Base-by-base conservation (phyloP, 108 stramenopile species). In the Nitzschia putrida region DNA sequence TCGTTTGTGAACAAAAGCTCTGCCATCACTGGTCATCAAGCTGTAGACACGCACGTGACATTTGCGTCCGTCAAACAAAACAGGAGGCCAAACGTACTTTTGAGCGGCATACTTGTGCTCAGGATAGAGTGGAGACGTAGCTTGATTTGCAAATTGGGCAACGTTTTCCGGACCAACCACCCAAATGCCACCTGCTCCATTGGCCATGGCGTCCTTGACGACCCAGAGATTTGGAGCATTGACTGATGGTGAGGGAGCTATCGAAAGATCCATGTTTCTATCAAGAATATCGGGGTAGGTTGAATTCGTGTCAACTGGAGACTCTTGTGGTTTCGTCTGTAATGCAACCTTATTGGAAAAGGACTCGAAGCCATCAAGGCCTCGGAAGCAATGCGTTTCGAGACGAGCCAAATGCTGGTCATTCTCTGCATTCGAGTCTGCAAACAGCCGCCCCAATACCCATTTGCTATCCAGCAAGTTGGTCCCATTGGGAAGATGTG, bases 111-210 rank as follows among this genome's bases (percentile, higher is more conserved):
- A 93, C 42, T 76, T 69, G 61, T 87, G 87, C 14, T 70, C 68
- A 40, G 81, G 78, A 40, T 79, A 65, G 18, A 90, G 60, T 16
- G 77, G 65, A 0, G 50, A 43, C 7, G 49, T n/a, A 9, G 50
- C 51, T 16, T 14, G 8, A 21, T 44, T 41, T 18, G 74, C 52
- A 41, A 87, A 86, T 16, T 51, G 50, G 3, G 49, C n/a, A 24
- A 60, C 80, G 53, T 87, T 88, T 8, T 59, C 59, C 14, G 72
- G 78, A 14, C 82, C 79, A 0, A 91, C 81, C 8, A 94, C 71
- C 92, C 92, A 94, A 42, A 94, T 84, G 0, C 92, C 92, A 9
- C 92, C 92, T 13, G 88, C 89, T 11, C 92, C 92, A 61, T 94
- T 94, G 63, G 81, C 70, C 29, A 61, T 74, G 38, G 89, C 89